Evolutionary conservation across 805 yeast genomes (phyloP).

Genomic region (Isabelozyma gotoi): DNA sequence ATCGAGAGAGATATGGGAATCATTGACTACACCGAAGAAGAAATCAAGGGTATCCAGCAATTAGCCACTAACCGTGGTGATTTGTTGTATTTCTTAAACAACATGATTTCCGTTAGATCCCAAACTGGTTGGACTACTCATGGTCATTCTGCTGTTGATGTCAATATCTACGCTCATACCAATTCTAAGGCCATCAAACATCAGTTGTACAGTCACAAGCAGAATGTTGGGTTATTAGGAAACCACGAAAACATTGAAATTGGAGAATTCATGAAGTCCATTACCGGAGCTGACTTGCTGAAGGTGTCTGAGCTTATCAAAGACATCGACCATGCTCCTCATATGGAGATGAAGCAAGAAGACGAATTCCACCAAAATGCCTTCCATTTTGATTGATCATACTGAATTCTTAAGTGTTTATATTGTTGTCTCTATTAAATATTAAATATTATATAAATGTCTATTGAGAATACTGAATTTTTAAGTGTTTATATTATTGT

Average conservation of each 20-base stretch:
- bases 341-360: background rate
- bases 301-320: slow-evolving; percentile 50
- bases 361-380: slow-evolving; percentile 1
- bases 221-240: slow-evolving; percentile 57
- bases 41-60: slow-evolving; percentile 29
- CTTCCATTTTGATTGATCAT: background rate
- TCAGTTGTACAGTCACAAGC: slow-evolving; percentile 27
- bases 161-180: slow-evolving; percentile 81
- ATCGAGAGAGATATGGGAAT: slow-evolving; percentile 70
- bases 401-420: background rate
- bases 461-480: background rate
- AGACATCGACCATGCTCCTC: slow-evolving; percentile 28
- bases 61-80: slow-evolving; percentile 25
- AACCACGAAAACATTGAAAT: slow-evolving; percentile 86
- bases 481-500: background rate
- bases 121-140: slow-evolving; percentile 96
- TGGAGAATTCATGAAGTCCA: slow-evolving; percentile 67
- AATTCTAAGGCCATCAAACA: slow-evolving; percentile 48
- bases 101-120: slow-evolving; percentile 76
- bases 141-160: slow-evolving; percentile 96
- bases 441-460: background rate
- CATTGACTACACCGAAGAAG: slow-evolving; percentile 52
- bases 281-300: slow-evolving; percentile 47
- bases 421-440: background rate
- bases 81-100: slow-evolving; percentile 56